Evolutionary conservation across 75 land plant genomes (phyloP), one percentile per base, ranked within the genome.

Genomic region (Isoetes taiwanensis): DNA sequence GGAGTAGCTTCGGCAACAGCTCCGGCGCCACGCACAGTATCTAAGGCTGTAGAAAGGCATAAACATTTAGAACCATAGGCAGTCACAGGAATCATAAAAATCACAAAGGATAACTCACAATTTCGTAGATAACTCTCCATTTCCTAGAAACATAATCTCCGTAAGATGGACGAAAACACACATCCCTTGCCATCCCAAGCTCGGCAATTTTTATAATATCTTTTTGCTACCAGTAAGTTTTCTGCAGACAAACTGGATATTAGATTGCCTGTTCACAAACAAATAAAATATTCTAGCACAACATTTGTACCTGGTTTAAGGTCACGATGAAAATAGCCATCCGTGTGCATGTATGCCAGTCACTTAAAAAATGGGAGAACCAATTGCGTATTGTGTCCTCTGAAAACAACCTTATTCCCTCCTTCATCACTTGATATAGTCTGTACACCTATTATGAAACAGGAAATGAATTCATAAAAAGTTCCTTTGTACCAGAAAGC

Each of bases 291-390:
- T n/a, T n/a, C n/a, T n/a, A n/a, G n/a, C n/a, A n/a, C n/a, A n/a
- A n/a, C n/a, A n/a, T n/a, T n/a, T n/a, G n/a, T n/a, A 82, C 86
- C 96, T 65, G 96, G 96, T 65, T 90, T 90, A 5, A 90, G 34
- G 67, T 90, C 96, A 38, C 96, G 74, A 59, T 90, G 96, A 62
- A 86, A 78, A 63, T 77, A 85, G 4, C 93, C 93, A 56, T 73
- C 63, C 14, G 23, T 56, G 41, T 90, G 96, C 81, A 90, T 82
- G 57, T 90, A 68, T 11, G 77, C 71, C 19, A 86, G 67, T 30
- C 96, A 59, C 80, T 71, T 34, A 90, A 58, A 17, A 90, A 55
- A 60, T 90, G 96, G 42, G 65, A 75, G 72, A 73, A 69, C 54
- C 76, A 78, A 29, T 52, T 72, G 33, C 77, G 53, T 25, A 90